These are phyloP conservation scores for Phytopythium chamaehyphon DNA, from an alignment of 352 stramenopile species.

Conservation along the genomic window DNA sequence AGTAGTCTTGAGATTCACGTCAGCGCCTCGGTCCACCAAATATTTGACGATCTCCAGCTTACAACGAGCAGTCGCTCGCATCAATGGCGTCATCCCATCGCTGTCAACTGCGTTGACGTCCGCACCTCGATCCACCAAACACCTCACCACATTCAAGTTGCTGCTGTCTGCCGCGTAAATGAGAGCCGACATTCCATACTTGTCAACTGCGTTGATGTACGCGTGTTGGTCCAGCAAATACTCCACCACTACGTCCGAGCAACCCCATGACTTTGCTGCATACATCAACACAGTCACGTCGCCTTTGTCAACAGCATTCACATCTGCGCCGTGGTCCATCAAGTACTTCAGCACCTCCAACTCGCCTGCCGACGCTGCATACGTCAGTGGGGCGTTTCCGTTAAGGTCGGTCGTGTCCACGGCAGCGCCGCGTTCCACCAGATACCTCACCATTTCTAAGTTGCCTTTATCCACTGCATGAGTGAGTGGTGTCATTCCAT, in stretches of 20 bases:
- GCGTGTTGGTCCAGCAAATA: no score
- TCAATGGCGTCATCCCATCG: not conserved
- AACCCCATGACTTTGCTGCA: no score
- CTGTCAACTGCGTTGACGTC: not conserved
- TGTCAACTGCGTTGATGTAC: not conserved
- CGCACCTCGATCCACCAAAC: not conserved
- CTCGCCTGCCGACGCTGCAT: not conserved
- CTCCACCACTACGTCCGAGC: no score
- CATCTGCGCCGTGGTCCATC: not conserved
- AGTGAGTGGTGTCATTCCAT: no score
- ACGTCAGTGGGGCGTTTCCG: not conserved
- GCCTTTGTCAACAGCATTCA: not conserved
- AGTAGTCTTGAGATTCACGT: no score
- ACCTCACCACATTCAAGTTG: not conserved
- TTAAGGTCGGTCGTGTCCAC: not conserved
- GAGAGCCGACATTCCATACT: not conserved
- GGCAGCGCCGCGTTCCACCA: not conserved
- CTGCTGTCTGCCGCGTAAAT: conserved; percentile 1
- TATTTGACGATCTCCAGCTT: not conserved
- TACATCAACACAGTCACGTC: no score
- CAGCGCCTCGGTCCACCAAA: not conserved
- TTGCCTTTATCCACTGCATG: no score
- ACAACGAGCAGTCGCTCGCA: not conserved
- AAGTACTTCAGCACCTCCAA: not conserved
- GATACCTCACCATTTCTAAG: no score